Conservation (phyloP, 2,329 filamentous ascomycete genomes). For the Aspergillus japonicus region DNA sequence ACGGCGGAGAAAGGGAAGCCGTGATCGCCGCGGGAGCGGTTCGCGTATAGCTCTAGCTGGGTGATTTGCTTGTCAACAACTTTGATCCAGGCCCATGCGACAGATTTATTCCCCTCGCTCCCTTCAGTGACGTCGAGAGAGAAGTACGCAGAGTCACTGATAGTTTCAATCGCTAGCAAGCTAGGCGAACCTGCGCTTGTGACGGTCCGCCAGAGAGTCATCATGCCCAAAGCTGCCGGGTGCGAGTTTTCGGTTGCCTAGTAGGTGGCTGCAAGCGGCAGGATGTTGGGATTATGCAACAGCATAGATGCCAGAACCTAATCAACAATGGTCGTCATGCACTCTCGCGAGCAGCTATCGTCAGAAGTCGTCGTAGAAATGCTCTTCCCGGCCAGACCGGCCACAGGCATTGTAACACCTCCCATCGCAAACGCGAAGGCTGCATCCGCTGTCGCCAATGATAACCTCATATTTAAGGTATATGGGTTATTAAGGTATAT, state of each 20-base stretch:
- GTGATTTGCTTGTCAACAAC: background rate
- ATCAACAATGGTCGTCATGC: background rate
- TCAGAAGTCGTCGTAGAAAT: too few relatives aligned
- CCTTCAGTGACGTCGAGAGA: background rate
- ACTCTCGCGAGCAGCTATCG: background rate
- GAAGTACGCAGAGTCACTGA: background rate
- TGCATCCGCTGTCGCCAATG: too few relatives aligned
- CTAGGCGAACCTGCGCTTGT: background rate
- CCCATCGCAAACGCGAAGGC: too few relatives aligned
- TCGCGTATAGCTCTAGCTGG: constrained; percentile 1
- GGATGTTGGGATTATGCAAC: background rate
- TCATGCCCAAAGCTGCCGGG: background rate
- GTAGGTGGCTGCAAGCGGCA: background rate
- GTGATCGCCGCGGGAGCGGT: constrained; percentile 3
- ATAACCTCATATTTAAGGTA: too few relatives aligned
- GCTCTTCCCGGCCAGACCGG: too few relatives aligned
- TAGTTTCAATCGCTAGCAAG: background rate
- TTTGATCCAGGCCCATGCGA: background rate
- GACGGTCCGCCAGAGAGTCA: constrained; percentile 2
- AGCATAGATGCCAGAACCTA: background rate
- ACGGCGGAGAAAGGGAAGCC: background rate
- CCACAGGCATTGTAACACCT: too few relatives aligned
- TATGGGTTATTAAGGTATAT: too few relatives aligned
- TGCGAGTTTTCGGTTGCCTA: constrained; percentile 2
- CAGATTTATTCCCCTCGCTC: background rate